Base-by-base conservation (phyloP, 2,329 filamentous ascomycete genomes). In the Thermothelomyces thermophilus region DNA sequence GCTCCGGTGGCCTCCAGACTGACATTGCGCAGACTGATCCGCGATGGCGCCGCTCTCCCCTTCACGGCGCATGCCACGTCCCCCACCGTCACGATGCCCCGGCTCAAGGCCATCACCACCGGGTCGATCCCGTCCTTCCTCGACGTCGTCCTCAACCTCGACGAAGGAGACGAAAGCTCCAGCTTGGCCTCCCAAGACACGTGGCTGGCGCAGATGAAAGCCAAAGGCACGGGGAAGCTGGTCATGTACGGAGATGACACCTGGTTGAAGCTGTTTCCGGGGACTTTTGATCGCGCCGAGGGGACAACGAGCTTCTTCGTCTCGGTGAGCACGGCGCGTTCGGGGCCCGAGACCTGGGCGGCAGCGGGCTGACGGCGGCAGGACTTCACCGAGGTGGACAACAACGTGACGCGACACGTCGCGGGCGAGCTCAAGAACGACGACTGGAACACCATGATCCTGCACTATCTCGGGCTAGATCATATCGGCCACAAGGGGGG, bases 251-350 rank as follows among this genome's bases (percentile, higher is more conserved):
- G 93, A 42, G 93, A 98, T 63, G 93, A 98, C 66, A 98, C 93
- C 17, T 98, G 93, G 94, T 73, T 98, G 59, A 97, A 96, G 71
- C 75, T 98, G 13, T 98, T 98, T 61, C 93, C 93, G 1, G 82
- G 79, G 14, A 89, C 86, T 41, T 98, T 98, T 70, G 82, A 84
- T 59, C 83, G 90, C 35, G 76, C 83, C 44, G 94, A 98, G 68
- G 93, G 94, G 41, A 98, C 93, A 2, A 90, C 90, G 50, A 97
- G 91, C 70, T 98, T 98, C 68, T 98, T 97, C 68, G 93, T 98
- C 60, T 90, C 93, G 67, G 89, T 95, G 68, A 75, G 85, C 34
- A 39, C 3, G 41, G 5, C 28, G 2, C 10, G 14, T 16, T 39
- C 5, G 8, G 30, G 10, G 17, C n/a, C n/a, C n/a, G 6, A 4